phyloP scores from a whole-genome alignment of 225 moss, liverwort and hornwort genomes.

The Antitrichia curtipendula region DNA sequence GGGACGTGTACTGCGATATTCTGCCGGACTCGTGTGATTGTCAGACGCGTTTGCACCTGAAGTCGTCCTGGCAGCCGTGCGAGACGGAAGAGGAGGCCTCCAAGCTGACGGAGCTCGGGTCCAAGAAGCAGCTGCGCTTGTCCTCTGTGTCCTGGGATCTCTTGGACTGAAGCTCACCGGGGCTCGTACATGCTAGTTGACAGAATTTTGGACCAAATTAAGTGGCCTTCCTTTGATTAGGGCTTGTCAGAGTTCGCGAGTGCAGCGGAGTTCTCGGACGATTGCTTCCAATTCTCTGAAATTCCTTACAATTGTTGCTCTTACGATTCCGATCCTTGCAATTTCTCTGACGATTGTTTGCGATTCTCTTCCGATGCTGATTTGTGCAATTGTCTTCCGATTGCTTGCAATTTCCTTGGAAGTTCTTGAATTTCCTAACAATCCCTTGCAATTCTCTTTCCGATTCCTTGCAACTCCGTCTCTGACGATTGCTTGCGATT shows the following conservation, averaged over 20 bases:
- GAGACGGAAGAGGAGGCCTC: not conserved
- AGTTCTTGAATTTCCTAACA: not conserved
- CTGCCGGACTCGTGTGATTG: not conserved
- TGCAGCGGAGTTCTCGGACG: too few species aligned
- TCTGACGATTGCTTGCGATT: not conserved
- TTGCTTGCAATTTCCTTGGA: not conserved
- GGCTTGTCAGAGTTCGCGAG: not conserved
- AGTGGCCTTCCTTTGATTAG: not conserved
- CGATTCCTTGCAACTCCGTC: not conserved
- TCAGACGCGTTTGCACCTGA: not conserved
- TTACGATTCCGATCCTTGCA: not conserved
- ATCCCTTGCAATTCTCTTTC: not conserved
- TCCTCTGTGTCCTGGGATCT: slow-evolving; percentile 2
- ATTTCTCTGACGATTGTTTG: not conserved
- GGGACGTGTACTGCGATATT: not conserved
- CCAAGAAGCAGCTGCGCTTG: slow-evolving; percentile 10
- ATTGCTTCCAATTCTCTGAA: not conserved
- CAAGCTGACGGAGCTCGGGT: not conserved
- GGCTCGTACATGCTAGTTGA: not conserved
- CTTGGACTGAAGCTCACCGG: slow-evolving; percentile 1
- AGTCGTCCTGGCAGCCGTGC: not conserved
- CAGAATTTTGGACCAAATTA: not conserved
- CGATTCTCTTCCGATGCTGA: not conserved
- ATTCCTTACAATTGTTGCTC: too few species aligned
- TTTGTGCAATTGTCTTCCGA: too few species aligned